phyloP scores from a whole-genome alignment of 352 stramenopile genomes.

The Pythium myriotylum region DNA sequence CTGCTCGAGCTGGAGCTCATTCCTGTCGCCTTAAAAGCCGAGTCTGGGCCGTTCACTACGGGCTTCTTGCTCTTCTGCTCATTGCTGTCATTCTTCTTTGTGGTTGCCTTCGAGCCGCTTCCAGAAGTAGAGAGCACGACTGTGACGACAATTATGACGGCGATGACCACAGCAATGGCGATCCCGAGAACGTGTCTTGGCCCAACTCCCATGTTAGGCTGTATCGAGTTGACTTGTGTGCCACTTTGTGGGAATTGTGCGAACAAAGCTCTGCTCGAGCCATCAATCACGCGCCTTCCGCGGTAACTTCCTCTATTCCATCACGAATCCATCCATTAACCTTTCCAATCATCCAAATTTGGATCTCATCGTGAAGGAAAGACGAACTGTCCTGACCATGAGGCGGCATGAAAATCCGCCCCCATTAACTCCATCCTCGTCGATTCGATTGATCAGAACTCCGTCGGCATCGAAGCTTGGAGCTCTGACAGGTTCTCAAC shows the following conservation, averaged over 20 bases:
- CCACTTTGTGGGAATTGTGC: no score
- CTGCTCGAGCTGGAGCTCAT: slow-evolving; percentile 5
- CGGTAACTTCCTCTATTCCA: not conserved
- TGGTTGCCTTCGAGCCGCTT: not conserved
- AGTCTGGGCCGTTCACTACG: no score
- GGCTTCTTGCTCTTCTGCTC: not conserved
- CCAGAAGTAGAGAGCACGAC: slow-evolving; percentile 25
- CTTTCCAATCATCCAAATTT: not conserved
- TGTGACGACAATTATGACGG: slow-evolving; percentile 18
- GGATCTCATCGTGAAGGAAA: not conserved
- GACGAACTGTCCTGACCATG: not conserved
- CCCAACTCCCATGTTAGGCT: slow-evolving; percentile 12
- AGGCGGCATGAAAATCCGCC: slow-evolving; percentile 2
- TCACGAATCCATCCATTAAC: not conserved
- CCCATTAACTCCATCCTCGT: not conserved
- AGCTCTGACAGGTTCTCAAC: not conserved
- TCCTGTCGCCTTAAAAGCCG: not conserved
- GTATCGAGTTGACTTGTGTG: slow-evolving; percentile 5
- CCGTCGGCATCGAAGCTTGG: not conserved
- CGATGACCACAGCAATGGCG: slow-evolving; percentile 19
- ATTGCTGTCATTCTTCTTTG: slow-evolving; percentile 3
- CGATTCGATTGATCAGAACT: slow-evolving; percentile 8
- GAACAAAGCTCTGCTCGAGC: no score
- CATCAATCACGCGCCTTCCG: slow-evolving; percentile 1
- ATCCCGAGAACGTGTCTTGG: slow-evolving; percentile 18